A percentile compares a stretch with the other conserved stretches of the same genome.
phyloP scores from a whole-genome alignment of 2,329 filamentous ascomycete species.

The Colletotrichum plurivorum region DNA sequence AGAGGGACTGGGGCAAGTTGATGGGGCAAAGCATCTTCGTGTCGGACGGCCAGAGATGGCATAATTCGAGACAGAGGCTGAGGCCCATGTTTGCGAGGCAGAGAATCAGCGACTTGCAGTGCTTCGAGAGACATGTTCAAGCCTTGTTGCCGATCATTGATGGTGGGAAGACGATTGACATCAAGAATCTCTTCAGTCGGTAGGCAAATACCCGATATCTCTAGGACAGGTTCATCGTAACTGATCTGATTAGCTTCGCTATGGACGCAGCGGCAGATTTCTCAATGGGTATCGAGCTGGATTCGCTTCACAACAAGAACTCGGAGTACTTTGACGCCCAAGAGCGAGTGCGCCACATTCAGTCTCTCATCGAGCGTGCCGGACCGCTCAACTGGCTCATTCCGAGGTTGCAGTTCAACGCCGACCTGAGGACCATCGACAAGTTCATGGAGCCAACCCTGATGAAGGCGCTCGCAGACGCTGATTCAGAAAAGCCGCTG shows the following conservation, averaged over 20 bases:
- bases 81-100: constrained; percentile 66
- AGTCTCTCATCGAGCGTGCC: constrained; percentile 50
- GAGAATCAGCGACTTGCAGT: constrained; percentile 63
- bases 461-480: constrained; percentile 71
- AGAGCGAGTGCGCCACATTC: constrained; percentile 75
- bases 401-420: constrained; percentile 71
- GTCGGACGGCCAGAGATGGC: constrained; percentile 65
- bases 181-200: constrained; percentile 55
- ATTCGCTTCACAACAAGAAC: constrained; percentile 56
- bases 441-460: constrained; percentile 80
- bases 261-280: constrained; percentile 78
- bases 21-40: constrained; percentile 71
- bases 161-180: constrained; percentile 68
- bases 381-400: constrained; percentile 72
- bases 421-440: constrained; percentile 74
- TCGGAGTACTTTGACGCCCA: constrained; percentile 78
- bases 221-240: too few relatives aligned
- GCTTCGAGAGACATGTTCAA: constrained; percentile 72
- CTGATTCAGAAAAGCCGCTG: constrained; percentile 77
- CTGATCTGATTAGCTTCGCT: constrained; percentile 76
- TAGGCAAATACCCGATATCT: too few relatives aligned
- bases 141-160: constrained; percentile 70
- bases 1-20: constrained; percentile 58
- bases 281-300: constrained; percentile 71
- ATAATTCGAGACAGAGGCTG: constrained; percentile 64